These are phyloP conservation scores for Lyophyllum atratum DNA, from an alignment of 768 basidiomycete species.

Conservation along the genomic window DNA sequence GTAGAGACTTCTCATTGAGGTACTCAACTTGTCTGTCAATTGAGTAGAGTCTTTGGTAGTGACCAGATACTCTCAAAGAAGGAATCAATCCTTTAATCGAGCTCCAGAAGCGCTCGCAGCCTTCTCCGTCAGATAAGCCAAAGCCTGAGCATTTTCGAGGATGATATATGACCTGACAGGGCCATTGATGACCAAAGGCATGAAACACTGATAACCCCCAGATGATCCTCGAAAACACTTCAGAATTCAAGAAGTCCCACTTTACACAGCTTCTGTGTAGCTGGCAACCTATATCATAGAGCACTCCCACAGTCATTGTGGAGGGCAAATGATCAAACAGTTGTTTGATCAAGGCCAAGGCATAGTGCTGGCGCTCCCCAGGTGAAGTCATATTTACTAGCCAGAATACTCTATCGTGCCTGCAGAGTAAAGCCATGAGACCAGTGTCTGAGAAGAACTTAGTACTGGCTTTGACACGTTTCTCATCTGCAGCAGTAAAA, in stretches of 20 bases:
- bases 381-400: conserved; percentile 37
- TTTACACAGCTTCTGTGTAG: conserved; percentile 27
- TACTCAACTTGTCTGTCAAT: conserved; percentile 22
- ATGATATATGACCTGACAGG: conserved; percentile 37
- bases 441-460: conserved; percentile 32
- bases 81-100: not conserved
- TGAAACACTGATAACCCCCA: conserved; percentile 39
- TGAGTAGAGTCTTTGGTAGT: conserved; percentile 25
- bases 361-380: conserved; percentile 32
- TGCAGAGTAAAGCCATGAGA: conserved; percentile 38
- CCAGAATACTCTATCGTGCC: conserved; percentile 34
- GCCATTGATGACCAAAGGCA: conserved; percentile 42
- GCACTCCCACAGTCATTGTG: not conserved
- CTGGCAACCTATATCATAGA: conserved; percentile 42
- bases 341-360: conserved; percentile 18
- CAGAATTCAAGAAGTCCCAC: conserved; percentile 23
- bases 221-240: conserved; percentile 21
- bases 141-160: conserved; percentile 33
- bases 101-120: conserved; percentile 34
- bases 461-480: conserved; percentile 27
- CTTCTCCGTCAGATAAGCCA: conserved; percentile 14
- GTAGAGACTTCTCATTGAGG: not conserved
- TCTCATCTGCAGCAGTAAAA: conserved; percentile 31
- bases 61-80: conserved; percentile 13
- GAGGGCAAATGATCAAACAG: conserved; percentile 34